phyloP scores from a whole-genome alignment of 345 rosid species.

The Eucalyptus microcorys region DNA sequence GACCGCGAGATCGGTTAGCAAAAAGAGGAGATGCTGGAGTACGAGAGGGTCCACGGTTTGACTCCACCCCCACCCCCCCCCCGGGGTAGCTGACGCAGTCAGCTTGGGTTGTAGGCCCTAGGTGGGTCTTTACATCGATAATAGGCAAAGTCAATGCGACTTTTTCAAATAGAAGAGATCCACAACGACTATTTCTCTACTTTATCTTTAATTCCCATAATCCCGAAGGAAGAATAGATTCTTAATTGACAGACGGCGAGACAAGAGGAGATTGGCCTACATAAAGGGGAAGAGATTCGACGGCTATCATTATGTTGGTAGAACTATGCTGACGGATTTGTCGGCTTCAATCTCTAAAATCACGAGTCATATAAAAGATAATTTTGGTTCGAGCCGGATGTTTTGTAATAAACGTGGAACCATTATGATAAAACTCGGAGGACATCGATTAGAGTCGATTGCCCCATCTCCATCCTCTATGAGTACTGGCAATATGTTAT shows the following conservation, averaged over 20 bases:
- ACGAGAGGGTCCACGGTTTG: background rate
- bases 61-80: background rate
- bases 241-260: background rate
- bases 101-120: background rate
- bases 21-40: background rate
- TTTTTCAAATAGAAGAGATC: background rate
- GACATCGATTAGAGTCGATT: background rate
- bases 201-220: background rate
- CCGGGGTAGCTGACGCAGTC: background rate
- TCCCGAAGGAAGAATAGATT: background rate
- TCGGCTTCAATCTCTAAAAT: background rate
- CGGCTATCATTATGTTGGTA: background rate
- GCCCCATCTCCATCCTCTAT: background rate
- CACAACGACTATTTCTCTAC: background rate
- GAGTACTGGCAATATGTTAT: background rate
- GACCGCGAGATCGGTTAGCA: background rate
- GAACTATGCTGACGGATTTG: background rate
- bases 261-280: background rate
- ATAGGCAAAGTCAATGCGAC: background rate
- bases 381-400: fast-evolving
- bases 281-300: background rate
- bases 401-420: background rate
- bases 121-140: background rate
- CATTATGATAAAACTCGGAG: fast-evolving
- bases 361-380: background rate